phyloP scores from a whole-genome alignment of 495 filamentous ascomycete genomes.

The Lasiosphaeria miniovina region DNA sequence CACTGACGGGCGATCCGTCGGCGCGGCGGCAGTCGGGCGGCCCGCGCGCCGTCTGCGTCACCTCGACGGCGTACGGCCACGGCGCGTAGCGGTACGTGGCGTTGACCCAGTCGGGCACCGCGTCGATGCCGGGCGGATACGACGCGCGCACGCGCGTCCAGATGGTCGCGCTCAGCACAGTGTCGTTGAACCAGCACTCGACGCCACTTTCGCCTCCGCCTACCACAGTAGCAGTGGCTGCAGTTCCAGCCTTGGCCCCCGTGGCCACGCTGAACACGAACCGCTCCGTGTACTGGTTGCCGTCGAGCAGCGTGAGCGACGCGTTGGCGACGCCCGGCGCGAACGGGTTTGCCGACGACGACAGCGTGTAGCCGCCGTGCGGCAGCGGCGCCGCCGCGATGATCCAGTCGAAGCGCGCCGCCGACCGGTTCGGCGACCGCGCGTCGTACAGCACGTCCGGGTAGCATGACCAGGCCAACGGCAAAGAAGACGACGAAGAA shows the following conservation, averaged over 20 bases:
- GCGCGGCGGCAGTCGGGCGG: slow-evolving; percentile 39
- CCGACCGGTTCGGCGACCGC: slow-evolving; percentile 23
- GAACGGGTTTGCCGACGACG: slow-evolving; percentile 49
- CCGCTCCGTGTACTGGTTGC: slow-evolving; percentile 57
- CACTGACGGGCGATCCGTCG: background rate
- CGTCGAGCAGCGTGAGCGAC: slow-evolving; percentile 71
- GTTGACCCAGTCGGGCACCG: background rate
- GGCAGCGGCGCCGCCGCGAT: slow-evolving; percentile 30
- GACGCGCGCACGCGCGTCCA: slow-evolving; percentile 49
- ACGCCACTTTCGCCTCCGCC: slow-evolving; percentile 8
- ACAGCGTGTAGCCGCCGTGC: slow-evolving; percentile 37
- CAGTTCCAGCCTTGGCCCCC: slow-evolving; percentile 41
- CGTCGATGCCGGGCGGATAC: slow-evolving; percentile 30
- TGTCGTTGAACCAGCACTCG: slow-evolving; percentile 51
- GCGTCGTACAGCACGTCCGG: slow-evolving; percentile 47
- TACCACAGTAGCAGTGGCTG: slow-evolving; percentile 29
- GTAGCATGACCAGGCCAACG: slow-evolving; percentile 49
- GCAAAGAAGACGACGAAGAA: too few relatives aligned
- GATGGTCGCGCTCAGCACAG: slow-evolving; percentile 46
- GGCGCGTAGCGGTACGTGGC: slow-evolving; percentile 22
- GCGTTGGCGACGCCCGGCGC: slow-evolving; percentile 77
- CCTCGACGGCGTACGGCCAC: slow-evolving; percentile 50
- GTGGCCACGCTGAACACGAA: slow-evolving; percentile 47
- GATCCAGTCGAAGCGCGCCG: slow-evolving; percentile 56
- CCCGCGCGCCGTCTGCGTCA: slow-evolving; percentile 33